A percentile compares a stretch with the other conserved stretches of the same genome.
Conservation (phyloP, 1,284 basidiomycete species). For the Moesziomyces sp. region DNA sequence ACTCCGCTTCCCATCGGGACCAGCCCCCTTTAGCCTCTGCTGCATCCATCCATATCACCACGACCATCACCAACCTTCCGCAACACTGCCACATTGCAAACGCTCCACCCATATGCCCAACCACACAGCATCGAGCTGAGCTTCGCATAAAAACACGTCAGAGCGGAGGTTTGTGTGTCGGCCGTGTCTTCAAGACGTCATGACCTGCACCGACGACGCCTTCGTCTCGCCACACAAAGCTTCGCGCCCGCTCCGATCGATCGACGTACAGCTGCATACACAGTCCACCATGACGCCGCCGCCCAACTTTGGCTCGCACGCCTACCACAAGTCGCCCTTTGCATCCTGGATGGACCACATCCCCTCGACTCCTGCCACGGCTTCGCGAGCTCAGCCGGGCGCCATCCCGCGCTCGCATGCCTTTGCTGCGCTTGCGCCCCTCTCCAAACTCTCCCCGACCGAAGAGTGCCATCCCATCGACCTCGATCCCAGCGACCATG, state of each 20-base stretch:
- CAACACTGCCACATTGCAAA: too few species aligned
- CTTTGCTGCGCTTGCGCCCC: conserved; percentile 44
- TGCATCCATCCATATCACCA: too few species aligned
- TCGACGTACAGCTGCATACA: conserved; percentile 25
- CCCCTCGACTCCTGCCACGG: conserved; percentile 29
- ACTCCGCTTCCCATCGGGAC: too few species aligned
- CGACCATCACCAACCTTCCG: too few species aligned
- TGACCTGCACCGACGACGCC: conserved; percentile 27
- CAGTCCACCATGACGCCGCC: conserved; percentile 55
- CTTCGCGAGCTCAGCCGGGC: conserved; percentile 16
- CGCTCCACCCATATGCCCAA: too few species aligned
- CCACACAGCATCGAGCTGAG: too few species aligned
- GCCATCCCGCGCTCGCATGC: conserved; percentile 48
- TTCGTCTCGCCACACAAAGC: conserved; percentile 30
- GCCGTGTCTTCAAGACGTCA: conserved; percentile 14
- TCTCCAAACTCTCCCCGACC: conserved; percentile 31
- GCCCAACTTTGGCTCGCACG: conserved; percentile 41
- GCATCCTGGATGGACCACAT: conserved; percentile 27
- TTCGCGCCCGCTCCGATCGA: conserved; percentile 10
- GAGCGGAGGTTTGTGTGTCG: conserved; percentile 8
- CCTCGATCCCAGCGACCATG: conserved; percentile 13
- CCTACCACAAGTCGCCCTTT: conserved; percentile 49
- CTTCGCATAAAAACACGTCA: neutral
- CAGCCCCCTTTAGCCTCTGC: too few species aligned
- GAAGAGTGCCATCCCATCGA: conserved; percentile 31